Evolutionary conservation across 306 rosid species (phyloP).

Genomic region (Vigna trinervia): DNA sequence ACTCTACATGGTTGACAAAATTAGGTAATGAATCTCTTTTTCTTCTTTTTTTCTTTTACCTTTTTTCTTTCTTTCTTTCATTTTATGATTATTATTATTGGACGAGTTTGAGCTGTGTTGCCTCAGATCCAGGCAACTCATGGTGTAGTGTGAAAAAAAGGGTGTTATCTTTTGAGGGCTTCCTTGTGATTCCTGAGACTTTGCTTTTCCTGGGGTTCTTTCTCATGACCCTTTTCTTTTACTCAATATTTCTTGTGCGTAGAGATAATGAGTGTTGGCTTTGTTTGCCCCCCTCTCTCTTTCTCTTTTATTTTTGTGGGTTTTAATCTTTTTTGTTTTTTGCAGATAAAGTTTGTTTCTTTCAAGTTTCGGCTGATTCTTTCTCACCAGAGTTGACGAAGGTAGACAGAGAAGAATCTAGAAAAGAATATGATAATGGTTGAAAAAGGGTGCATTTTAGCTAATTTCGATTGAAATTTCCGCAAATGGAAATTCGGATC

Average conservation of each 20-base stretch:
- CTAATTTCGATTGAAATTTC: conserved; percentile 50
- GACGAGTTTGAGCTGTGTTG: conserved; percentile 64
- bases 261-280: conserved; percentile 56
- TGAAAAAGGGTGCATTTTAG: conserved; percentile 44
- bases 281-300: neutral
- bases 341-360: conserved; percentile 44
- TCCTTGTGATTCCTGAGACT: conserved; percentile 84
- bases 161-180: conserved; percentile 57
- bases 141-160: conserved; percentile 47
- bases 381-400: conserved; percentile 60
- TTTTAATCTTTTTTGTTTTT: conserved; percentile 43
- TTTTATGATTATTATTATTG: conserved; percentile 47
- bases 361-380: conserved; percentile 61
- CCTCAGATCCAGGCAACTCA: conserved; percentile 89
- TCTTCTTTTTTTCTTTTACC: conserved; percentile 35
- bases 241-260: conserved; percentile 59
- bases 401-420: conserved; percentile 51
- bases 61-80: conserved; percentile 36
- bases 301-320: conserved; percentile 30
- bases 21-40: conserved; percentile 53
- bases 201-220: conserved; percentile 62
- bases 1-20: conserved; percentile 59
- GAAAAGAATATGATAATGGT: conserved; percentile 55
- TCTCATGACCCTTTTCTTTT: conserved; percentile 63
- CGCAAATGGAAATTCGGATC: conserved; percentile 58